Evolutionary conservation across 306 rosid genomes (phyloP).

Genomic region (Sphenostylis stenocarpa): DNA sequence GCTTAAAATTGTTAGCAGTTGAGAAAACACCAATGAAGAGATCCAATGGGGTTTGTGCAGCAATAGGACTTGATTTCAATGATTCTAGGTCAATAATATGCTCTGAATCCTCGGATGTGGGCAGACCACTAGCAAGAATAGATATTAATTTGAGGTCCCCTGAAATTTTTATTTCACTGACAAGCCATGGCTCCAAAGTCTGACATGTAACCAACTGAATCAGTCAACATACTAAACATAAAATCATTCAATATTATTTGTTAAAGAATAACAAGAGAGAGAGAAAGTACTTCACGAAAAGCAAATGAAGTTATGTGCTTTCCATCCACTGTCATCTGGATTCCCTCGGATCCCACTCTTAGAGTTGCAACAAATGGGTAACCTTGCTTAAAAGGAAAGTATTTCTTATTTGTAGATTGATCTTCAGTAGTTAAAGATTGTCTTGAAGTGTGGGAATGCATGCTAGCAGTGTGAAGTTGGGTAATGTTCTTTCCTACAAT

Average conservation of each 20-base stretch:
- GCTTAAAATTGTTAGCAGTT: slow-evolving; percentile 94
- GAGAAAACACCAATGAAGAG: slow-evolving; percentile 96
- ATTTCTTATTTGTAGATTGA: slow-evolving; percentile 55
- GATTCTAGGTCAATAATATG: slow-evolving; percentile 75
- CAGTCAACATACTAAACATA: slow-evolving; percentile 32
- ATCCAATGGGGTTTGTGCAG: slow-evolving; percentile 54
- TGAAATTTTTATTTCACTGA: slow-evolving; percentile 69
- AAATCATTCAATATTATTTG: neutral
- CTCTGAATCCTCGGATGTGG: slow-evolving; percentile 96
- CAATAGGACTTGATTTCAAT: slow-evolving; percentile 62
- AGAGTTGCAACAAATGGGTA: slow-evolving; percentile 95
- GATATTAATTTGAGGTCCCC: slow-evolving; percentile 89
- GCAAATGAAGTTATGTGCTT: slow-evolving; percentile 93
- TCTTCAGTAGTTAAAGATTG: slow-evolving; percentile 48
- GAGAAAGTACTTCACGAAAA: slow-evolving; percentile 74
- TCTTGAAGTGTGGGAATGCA: slow-evolving; percentile 55
- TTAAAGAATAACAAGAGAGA: neutral
- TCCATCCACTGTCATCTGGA: slow-evolving; percentile 99
- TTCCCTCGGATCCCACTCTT: slow-evolving; percentile 95
- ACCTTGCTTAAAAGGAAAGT: slow-evolving; percentile 92
- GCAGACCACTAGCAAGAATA: slow-evolving; percentile 89
- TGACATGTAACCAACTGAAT: slow-evolving; percentile 47
- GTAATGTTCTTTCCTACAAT: slow-evolving; percentile 70
- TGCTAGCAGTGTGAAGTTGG: slow-evolving; percentile 34
- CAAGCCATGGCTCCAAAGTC: slow-evolving; percentile 99